phyloP scores from a whole-genome alignment of 306 rosid species.

The Urtica urens region DNA sequence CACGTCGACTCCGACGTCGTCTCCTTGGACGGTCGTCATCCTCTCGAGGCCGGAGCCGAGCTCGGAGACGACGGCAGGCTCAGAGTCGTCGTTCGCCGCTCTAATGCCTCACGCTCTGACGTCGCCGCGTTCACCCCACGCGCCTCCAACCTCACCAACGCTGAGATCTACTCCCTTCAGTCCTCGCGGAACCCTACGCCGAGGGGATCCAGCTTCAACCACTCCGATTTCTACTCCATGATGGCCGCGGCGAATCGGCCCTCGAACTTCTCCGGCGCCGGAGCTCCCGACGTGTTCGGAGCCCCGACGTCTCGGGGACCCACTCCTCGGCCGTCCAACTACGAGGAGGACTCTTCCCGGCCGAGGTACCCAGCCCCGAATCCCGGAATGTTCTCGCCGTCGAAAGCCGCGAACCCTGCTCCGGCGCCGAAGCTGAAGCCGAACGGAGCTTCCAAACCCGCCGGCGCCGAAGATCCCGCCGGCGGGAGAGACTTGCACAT shows the following conservation, averaged over 20 bases:
- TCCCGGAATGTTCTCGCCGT: slow-evolving; percentile 75
- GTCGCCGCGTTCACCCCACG: slow-evolving; percentile 61
- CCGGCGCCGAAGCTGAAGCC: background rate
- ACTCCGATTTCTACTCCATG: slow-evolving; percentile 70
- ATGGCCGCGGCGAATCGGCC: slow-evolving; percentile 47
- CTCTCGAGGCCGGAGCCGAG: slow-evolving; percentile 56
- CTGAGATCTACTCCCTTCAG: slow-evolving; percentile 77
- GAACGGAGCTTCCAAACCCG: slow-evolving; percentile 32
- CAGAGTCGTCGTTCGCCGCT: slow-evolving; percentile 60
- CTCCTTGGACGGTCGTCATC: slow-evolving; percentile 67
- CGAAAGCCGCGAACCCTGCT: slow-evolving; percentile 27
- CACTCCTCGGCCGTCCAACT: slow-evolving; percentile 62
- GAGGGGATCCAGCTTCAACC: slow-evolving; percentile 77
- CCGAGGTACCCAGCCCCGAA: slow-evolving; percentile 70
- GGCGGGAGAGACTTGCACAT: slow-evolving; percentile 61
- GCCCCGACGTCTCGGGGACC: slow-evolving; percentile 66
- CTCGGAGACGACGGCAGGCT: slow-evolving; percentile 76
- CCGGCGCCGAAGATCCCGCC: slow-evolving; percentile 52
- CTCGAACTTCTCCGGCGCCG: slow-evolving; percentile 63
- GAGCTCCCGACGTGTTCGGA: slow-evolving; percentile 55
- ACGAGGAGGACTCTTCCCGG: slow-evolving; percentile 44
- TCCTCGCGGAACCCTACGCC: slow-evolving; percentile 73
- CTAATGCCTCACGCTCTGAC: slow-evolving; percentile 75
- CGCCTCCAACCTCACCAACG: slow-evolving; percentile 71
- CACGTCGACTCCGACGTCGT: slow-evolving; percentile 82